Conservation (phyloP, 495 filamentous ascomycete species). For the Hapsidospora chrysogenum region DNA sequence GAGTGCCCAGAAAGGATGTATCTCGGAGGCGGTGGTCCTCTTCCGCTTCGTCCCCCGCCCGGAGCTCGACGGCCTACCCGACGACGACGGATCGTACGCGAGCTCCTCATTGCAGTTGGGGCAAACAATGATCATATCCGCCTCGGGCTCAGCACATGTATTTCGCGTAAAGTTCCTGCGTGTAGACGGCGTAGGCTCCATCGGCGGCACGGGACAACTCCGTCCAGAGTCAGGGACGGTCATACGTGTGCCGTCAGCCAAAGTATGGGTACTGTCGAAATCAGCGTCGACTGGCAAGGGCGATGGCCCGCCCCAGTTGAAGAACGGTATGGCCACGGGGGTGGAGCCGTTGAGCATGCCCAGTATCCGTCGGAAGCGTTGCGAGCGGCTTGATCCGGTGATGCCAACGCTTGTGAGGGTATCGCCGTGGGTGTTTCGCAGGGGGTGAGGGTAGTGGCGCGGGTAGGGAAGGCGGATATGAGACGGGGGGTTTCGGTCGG, state of each 20-base stretch:
- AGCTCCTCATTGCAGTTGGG: slow-evolving; percentile 28
- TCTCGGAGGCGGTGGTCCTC: slow-evolving; percentile 21
- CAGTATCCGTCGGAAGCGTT: slow-evolving; percentile 1
- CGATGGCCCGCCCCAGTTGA: too few species aligned
- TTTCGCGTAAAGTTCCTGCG: slow-evolving; percentile 23
- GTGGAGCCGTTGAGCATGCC: slow-evolving; percentile 8
- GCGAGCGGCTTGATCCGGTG: slow-evolving; percentile 5
- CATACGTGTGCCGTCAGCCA: too few species aligned
- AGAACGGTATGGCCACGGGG: too few species aligned
- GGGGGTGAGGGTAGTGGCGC: not conserved
- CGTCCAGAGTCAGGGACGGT: too few species aligned
- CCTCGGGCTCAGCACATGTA: slow-evolving; percentile 9
- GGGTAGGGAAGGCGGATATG: not conserved
- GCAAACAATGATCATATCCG: slow-evolving; percentile 23
- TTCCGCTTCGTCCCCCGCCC: slow-evolving; percentile 11
- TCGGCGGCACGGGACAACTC: too few species aligned
- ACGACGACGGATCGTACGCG: slow-evolving; percentile 20
- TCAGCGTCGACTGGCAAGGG: too few species aligned
- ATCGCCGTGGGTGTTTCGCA: not conserved
- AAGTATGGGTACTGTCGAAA: too few species aligned
- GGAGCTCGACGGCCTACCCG: slow-evolving; percentile 3
- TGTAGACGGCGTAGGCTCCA: slow-evolving; percentile 17
- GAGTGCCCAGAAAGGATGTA: slow-evolving; percentile 33
- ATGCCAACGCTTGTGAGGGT: slow-evolving; percentile 6
- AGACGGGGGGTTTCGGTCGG: slow-evolving; percentile 4